Percentiles rank a stretch among this genome's conserved stretches.
phyloP scores from a whole-genome alignment of 805 yeast genomes.

The Lipomyces anomalus region DNA sequence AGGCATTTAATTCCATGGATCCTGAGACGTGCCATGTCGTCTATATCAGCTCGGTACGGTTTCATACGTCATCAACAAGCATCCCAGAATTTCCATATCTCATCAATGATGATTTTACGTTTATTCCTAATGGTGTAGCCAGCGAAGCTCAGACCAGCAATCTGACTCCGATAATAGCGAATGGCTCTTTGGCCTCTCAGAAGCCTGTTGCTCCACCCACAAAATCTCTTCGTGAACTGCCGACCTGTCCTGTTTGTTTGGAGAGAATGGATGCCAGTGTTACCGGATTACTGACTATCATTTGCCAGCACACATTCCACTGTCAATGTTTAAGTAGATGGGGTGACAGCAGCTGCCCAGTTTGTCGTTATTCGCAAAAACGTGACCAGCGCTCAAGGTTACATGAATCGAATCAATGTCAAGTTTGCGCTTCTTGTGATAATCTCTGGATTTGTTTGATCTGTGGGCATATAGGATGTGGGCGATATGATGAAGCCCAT shows the following conservation, averaged over 20 bases:
- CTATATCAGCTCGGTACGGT: conserved; percentile 54
- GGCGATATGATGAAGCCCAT: conserved; percentile 78
- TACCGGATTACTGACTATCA: conserved; percentile 78
- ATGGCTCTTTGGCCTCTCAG: conserved; percentile 3
- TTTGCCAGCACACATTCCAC: conserved; percentile 91
- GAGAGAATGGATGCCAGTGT: conserved; percentile 78
- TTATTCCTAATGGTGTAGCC: conserved; percentile 15
- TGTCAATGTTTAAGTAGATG: conserved; percentile 82
- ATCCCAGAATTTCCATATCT: conserved; percentile 54
- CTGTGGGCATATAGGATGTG: conserved; percentile 91
- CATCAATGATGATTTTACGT: conserved; percentile 68
- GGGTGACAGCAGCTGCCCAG: conserved; percentile 79
- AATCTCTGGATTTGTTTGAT: conserved; percentile 85
- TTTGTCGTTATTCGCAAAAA: conserved; percentile 69
- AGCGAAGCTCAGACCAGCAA: conserved; percentile 16
- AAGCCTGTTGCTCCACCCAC: conserved; percentile 28
- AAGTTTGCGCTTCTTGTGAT: conserved; percentile 50
- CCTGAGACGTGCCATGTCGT: conserved; percentile 80
- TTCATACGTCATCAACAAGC: conserved; percentile 30
- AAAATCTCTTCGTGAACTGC: conserved; percentile 51
- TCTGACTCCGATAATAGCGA: conserved; percentile 6
- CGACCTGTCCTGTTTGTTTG: conserved; percentile 89
- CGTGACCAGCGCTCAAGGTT: conserved; percentile 20
- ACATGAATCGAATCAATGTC: conserved; percentile 37
- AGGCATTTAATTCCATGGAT: conserved; percentile 77